Evolutionary conservation across 768 basidiomycete genomes (phyloP), one percentile per base, ranked within the genome.

Genomic region (Astraeus odoratus): DNA sequence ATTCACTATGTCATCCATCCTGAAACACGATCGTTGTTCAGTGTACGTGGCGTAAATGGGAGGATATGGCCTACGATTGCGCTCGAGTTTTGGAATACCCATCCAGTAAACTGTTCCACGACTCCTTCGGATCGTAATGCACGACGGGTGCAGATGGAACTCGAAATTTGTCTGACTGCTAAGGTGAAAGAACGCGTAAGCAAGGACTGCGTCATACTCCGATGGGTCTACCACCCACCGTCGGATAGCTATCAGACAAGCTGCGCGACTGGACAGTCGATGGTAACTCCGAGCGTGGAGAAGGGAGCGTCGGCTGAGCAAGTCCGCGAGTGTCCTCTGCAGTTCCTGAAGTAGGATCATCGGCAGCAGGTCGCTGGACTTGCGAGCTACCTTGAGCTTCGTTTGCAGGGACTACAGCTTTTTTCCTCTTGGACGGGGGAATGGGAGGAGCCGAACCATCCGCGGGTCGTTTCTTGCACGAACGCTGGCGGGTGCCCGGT

Each of bases 401-500:
- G 36, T 65, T 49, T 42, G 57, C 39, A 42, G 56, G 60, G 44
- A 63, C 53, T 1, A 49, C 43, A 19, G 67, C 68, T 47, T 74
- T 70, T 59, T 73, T 78, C 57, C 77, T 73, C 64, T 81, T 81
- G 40, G 73, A 60, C 46, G 75, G 67, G 46, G 77, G 72, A 13
- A 72, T 59, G 43, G 62, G 67, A 51, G 74, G 68, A 42, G 70
- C 75, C 50, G 81, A 79, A 29, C 74, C 67, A 42, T 76, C 73
- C 27, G 72, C 65, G 27, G 77, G 74, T 47, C 84, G 73, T 72
- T 86, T 89, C 78, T 89, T 89, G 74, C 85, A 88, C 45, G 82
- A 83, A 54, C 87, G 75, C 61, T 86, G 83, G 51, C 86, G 77
- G 47, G 86, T 88, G 23, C 87, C 87, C 47, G 87, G 87, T 57